phyloP scores from a whole-genome alignment of 495 filamentous ascomycete genomes.

The Podospora pseudoanserina region DNA sequence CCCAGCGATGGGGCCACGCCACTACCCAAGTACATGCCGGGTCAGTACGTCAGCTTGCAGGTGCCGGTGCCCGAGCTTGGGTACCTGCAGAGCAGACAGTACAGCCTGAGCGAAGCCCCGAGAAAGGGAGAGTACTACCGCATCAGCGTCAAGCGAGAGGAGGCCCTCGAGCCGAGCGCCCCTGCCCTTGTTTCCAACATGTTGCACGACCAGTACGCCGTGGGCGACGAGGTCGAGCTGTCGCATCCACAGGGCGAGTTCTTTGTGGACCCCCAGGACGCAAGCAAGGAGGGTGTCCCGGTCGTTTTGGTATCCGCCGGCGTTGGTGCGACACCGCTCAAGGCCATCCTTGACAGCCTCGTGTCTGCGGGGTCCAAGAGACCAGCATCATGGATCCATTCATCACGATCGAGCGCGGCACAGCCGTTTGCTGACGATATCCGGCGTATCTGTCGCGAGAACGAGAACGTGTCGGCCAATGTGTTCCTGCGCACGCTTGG shows the following conservation, averaged over 20 bases:
- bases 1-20: conserved; percentile 54
- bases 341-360: conserved; percentile 59
- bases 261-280: conserved; percentile 44
- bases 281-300: conserved; percentile 43
- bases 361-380: conserved; percentile 33
- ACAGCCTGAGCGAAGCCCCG: conserved; percentile 64
- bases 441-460: conserved; percentile 42
- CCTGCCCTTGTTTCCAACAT: conserved; percentile 67
- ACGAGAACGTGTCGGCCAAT: conserved; percentile 39
- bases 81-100: conserved; percentile 64
- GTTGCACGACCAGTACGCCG: conserved; percentile 56
- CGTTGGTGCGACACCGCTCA: conserved; percentile 64
- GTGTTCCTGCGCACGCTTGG: conserved; percentile 41
- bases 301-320: conserved; percentile 67
- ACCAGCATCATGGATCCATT: conserved; percentile 66
- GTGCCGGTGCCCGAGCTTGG: conserved; percentile 54
- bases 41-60: conserved; percentile 67
- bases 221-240: conserved; percentile 60
- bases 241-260: conserved; percentile 71
- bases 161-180: conserved; percentile 40
- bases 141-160: conserved; percentile 66
- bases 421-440: conserved; percentile 55
- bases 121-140: conserved; percentile 54
- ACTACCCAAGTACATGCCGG: conserved; percentile 61
- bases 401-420: conserved; percentile 46